These are phyloP conservation scores for Oleoguttula mirabilis DNA, from an alignment of 495 filamentous ascomycete species.

Conservation along the genomic window DNA sequence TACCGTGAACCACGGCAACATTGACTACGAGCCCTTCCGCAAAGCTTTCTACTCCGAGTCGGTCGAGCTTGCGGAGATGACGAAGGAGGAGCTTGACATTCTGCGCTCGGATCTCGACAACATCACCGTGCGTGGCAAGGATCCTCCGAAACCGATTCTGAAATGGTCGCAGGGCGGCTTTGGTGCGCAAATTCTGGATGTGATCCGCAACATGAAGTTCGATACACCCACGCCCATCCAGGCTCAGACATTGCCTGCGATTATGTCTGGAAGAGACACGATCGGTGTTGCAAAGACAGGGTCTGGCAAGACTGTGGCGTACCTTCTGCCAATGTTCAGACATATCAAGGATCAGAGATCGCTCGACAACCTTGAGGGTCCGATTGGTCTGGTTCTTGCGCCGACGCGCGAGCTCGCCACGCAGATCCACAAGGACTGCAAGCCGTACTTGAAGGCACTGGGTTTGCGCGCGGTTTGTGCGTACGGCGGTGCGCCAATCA, in stretches of 20 bases:
- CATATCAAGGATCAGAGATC: conserved; percentile 92
- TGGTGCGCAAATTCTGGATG: conserved; percentile 74
- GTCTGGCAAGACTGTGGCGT: conserved; percentile 97
- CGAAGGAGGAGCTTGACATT: conserved; percentile 68
- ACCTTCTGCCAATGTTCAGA: conserved; percentile 87
- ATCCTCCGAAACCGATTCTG: conserved; percentile 83
- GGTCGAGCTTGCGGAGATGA: conserved; percentile 69
- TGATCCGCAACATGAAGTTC: conserved; percentile 72
- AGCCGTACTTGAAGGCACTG: conserved; percentile 81
- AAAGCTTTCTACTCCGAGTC: conserved; percentile 94
- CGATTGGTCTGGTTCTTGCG: conserved; percentile 79
- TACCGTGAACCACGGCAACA: conserved; percentile 67
- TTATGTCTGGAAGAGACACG: conserved; percentile 93
- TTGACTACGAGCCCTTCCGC: conserved; percentile 73
- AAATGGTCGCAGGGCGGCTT: conserved; percentile 96
- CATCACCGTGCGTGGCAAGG: conserved; percentile 78
- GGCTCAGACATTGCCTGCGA: conserved; percentile 83
- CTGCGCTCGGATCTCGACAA: conserved; percentile 81
- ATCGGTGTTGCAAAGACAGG: conserved; percentile 97
- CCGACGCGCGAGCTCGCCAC: conserved; percentile 90
- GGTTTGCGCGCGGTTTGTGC: conserved; percentile 86
- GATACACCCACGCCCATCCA: conserved; percentile 88
- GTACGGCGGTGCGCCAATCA: conserved; percentile 91
- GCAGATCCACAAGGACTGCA: conserved; percentile 89
- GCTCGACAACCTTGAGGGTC: conserved; percentile 74